Conservation (phyloP, 2,329 filamentous ascomycete species). For the Hymenoscyphus scutula region DNA sequence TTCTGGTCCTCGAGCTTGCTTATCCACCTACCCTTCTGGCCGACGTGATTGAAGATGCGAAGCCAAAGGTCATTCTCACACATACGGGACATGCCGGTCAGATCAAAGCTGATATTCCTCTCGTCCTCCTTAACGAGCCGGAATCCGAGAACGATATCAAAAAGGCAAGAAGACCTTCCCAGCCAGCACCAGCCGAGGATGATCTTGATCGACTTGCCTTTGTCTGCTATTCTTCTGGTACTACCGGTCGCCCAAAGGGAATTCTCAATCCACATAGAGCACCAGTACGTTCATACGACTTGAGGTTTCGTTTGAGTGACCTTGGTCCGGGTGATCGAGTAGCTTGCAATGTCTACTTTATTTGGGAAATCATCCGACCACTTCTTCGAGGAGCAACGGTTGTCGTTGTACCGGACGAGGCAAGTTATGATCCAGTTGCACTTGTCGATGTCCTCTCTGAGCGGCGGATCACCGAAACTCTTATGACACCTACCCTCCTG, state of each 20-base stretch:
- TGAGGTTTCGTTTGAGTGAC: conserved; percentile 69
- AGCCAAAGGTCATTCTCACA: conserved; percentile 69
- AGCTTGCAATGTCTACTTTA: conserved; percentile 85
- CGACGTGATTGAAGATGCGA: conserved; percentile 74
- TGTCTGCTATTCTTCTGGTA: conserved; percentile 84
- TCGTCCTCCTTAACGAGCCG: conserved; percentile 61
- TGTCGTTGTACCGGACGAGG: conserved; percentile 70
- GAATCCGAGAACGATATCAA: conserved; percentile 27
- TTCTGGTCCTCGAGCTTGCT: conserved; percentile 75
- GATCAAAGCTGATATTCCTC: conserved; percentile 60
- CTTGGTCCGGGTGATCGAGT: conserved; percentile 70
- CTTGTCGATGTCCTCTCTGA: conserved; percentile 68
- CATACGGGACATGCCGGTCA: conserved; percentile 61
- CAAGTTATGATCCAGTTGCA: conserved; percentile 72
- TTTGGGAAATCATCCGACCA: conserved; percentile 81
- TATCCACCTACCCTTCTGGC: conserved; percentile 72
- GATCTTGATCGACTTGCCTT: conserved; percentile 75
- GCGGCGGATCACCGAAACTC: conserved; percentile 70
- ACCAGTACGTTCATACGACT: conserved; percentile 69
- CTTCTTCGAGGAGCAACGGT: conserved; percentile 74
- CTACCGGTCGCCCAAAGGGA: conserved; percentile 78
- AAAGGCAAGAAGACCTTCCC: conserved; percentile 37
- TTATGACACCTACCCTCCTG: conserved; percentile 80
- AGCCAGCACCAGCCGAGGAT: conserved; percentile 57
- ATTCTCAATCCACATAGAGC: conserved; percentile 78